Conservation (phyloP, 2,329 filamentous ascomycete genomes). For the Cladobotryum protrusum region DNA sequence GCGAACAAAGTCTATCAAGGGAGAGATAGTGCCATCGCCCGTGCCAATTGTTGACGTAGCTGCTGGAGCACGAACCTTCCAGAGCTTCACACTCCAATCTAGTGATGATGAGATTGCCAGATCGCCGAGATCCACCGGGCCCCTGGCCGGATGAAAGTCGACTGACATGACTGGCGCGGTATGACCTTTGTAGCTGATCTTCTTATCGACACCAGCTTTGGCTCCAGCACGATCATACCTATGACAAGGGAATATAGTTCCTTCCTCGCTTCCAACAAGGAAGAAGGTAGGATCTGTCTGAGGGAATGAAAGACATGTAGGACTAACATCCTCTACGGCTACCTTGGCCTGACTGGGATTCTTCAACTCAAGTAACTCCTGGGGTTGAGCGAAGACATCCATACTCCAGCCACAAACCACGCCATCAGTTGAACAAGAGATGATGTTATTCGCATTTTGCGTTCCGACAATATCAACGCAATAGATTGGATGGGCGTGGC, state of each 20-base stretch:
- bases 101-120: conserved; percentile 86
- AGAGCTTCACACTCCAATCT: conserved; percentile 96
- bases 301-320: conserved; percentile 91
- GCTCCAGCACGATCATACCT: conserved; percentile 95
- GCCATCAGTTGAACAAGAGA: conserved; percentile 93
- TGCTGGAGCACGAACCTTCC: conserved; percentile 82
- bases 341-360: conserved; percentile 75
- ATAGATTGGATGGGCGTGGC: conserved; percentile 95
- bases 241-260: conserved; percentile 92
- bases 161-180: conserved; percentile 93
- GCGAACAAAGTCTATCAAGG: conserved; percentile 81
- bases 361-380: conserved; percentile 84
- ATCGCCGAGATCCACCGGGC: conserved; percentile 90
- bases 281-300: conserved; percentile 96
- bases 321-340: conserved; percentile 81
- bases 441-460: conserved; percentile 97
- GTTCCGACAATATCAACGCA: conserved; percentile 93
- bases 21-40: conserved; percentile 52
- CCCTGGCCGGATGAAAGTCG: conserved; percentile 88
- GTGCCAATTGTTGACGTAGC: conserved; percentile 57
- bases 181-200: conserved; percentile 84
- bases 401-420: conserved; percentile 96
- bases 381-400: conserved; percentile 94
- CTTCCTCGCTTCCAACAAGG: conserved; percentile 93
- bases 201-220: conserved; percentile 88